These are phyloP conservation scores for Berberis vulgaris DNA, from an alignment of 164 flowering plant species.

Conservation along the genomic window DNA sequence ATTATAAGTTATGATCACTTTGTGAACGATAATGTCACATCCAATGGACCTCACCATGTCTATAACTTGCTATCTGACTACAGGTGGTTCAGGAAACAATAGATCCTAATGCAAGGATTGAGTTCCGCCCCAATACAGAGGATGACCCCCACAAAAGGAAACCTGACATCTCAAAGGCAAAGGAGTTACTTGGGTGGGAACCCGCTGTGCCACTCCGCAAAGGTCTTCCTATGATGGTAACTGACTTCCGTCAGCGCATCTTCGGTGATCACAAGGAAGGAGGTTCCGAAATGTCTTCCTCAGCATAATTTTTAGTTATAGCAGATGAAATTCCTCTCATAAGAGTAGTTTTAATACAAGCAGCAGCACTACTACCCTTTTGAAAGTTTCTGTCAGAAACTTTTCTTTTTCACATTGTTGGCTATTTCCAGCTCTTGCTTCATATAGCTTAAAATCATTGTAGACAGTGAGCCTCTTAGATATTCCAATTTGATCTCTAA, in stretches of 20 bases:
- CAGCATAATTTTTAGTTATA: not conserved
- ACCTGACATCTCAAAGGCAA: slow-evolving; percentile 82
- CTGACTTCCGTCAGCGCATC: slow-evolving; percentile 71
- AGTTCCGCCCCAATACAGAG: slow-evolving; percentile 81
- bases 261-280: slow-evolving; percentile 72
- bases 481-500: too few species aligned
- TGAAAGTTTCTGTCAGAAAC: too few species aligned
- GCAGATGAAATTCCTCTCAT: not conserved
- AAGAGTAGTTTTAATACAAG: too few species aligned
- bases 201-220: slow-evolving; percentile 67
- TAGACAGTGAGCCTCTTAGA: too few species aligned
- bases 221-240: slow-evolving; percentile 86
- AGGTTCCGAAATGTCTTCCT: slow-evolving; percentile 5
- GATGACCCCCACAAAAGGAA: slow-evolving; percentile 98
- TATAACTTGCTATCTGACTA: not conserved
- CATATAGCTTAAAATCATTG: too few species aligned
- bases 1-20: not conserved
- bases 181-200: slow-evolving; percentile 78
- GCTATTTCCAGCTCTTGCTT: too few species aligned
- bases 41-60: not conserved
- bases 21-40: not conserved
- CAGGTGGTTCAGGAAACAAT: slow-evolving; percentile 93
- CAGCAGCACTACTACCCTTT: too few species aligned
- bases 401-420: too few species aligned
- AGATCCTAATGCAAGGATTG: slow-evolving; percentile 78